These are phyloP conservation scores for Cutaneotrichosporon arboriforme DNA, from an alignment of 1,284 basidiomycete species.

Conservation along the genomic window DNA sequence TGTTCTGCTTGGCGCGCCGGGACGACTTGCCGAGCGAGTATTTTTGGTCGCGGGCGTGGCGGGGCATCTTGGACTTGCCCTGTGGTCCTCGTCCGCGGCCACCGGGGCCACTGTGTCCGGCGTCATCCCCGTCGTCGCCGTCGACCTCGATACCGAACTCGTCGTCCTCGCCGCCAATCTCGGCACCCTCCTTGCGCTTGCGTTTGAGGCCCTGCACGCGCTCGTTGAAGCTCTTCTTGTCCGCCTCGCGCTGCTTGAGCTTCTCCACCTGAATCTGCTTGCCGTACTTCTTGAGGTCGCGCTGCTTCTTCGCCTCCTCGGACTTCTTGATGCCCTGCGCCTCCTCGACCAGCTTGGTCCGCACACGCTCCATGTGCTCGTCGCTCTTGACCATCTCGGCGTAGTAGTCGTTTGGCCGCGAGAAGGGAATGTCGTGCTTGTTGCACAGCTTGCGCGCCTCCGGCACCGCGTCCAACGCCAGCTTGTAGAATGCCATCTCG, in stretches of 20 bases:
- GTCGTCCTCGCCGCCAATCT: conserved; percentile 56
- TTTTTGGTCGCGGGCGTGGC: conserved; percentile 68
- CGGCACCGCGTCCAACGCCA: conserved; percentile 77
- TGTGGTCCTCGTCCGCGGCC: conserved; percentile 23
- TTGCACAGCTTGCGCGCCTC: conserved; percentile 67
- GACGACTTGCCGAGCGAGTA: conserved; percentile 66
- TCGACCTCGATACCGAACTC: conserved; percentile 18
- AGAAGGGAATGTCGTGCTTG: conserved; percentile 71
- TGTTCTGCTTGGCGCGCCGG: conserved; percentile 71
- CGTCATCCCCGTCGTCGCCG: conserved; percentile 8
- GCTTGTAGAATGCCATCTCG: conserved; percentile 95
- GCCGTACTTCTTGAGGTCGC: conserved; percentile 95
- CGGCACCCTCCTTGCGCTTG: conserved; percentile 78
- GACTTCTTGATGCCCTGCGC: conserved; percentile 78
- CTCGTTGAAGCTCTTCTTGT: conserved; percentile 80
- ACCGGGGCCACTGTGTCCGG: conserved; percentile 31
- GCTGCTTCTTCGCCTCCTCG: conserved; percentile 84
- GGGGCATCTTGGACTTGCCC: conserved; percentile 52
- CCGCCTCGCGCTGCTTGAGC: conserved; percentile 65
- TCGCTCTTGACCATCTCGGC: conserved; percentile 99
- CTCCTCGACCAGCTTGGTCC: conserved; percentile 86
- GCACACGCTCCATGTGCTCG: conserved; percentile 94
- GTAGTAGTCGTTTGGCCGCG: conserved; percentile 91
- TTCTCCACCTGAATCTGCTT: conserved; percentile 92
- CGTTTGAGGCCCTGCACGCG: conserved; percentile 76